phyloP scores from a whole-genome alignment of 2,329 filamentous ascomycete genomes.

The Colletotrichum sp. region DNA sequence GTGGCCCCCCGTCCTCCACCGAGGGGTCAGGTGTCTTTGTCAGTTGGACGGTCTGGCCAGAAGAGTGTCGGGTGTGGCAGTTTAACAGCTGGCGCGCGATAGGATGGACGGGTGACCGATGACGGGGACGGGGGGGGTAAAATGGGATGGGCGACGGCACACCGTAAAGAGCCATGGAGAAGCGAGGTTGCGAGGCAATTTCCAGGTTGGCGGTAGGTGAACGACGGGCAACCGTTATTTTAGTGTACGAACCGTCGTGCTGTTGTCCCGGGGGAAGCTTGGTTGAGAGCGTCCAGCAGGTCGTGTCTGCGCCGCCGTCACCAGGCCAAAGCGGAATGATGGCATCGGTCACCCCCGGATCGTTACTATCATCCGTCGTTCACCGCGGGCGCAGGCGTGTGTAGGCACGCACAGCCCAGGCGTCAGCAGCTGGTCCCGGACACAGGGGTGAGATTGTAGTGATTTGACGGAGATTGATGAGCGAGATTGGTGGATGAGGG shows the following conservation, averaged over 20 bases:
- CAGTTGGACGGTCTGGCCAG: slow-evolving; percentile 8
- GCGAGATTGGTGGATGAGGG: not conserved
- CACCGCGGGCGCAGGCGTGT: not conserved
- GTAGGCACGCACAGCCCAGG: slow-evolving; percentile 9
- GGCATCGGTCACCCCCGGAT: slow-evolving; percentile 17
- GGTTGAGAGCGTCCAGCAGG: not conserved
- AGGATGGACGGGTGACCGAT: slow-evolving; percentile 15
- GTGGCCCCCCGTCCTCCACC: slow-evolving; percentile 11
- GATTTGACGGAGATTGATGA: not conserved
- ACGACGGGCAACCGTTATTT: slow-evolving; percentile 4
- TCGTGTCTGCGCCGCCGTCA: slow-evolving; percentile 6
- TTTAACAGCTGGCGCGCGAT: not conserved
- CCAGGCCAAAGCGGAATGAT: slow-evolving; percentile 19
- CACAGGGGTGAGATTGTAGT: slow-evolving; percentile 1
- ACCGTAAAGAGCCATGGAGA: not conserved
- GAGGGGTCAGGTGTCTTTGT: slow-evolving; percentile 21
- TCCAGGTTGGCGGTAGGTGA: not conserved
- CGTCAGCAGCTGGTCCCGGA: slow-evolving; percentile 15
- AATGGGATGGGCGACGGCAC: not conserved
- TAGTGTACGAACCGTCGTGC: slow-evolving; percentile 1
- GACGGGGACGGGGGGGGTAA: not conserved
- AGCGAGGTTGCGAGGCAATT: not conserved
- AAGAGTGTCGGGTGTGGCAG: slow-evolving; percentile 3
- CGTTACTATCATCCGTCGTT: not conserved
- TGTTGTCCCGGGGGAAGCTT: not conserved